Base-by-base conservation (phyloP, 2,329 filamentous ascomycete genomes). In the Nigrospora sphaerica region DNA sequence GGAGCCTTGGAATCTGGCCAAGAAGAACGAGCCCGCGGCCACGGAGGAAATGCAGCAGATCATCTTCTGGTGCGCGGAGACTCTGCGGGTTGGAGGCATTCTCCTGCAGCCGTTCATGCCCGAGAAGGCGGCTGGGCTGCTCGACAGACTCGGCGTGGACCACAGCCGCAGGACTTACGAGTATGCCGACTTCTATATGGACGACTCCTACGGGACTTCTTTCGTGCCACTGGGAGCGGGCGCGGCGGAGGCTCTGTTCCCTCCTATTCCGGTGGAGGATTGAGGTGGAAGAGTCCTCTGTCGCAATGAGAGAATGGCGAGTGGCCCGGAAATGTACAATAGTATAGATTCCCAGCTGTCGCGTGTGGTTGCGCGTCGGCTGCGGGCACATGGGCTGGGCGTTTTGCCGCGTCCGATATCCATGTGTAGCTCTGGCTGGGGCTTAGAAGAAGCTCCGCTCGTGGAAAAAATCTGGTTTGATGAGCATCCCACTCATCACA, bases 51-150 rank as follows among this genome's bases (percentile, higher is more conserved):
- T 28, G 23, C 23, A 28, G 23, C 71, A 74, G 54, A 75, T 78
- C 34, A 73, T 98, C 28, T 96, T 80, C 62, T 74, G 85, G 38
- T 73, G 75, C 38, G 78, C 83, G 10, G 93, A 98, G 66, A 78
- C 85, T 5, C 63, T 96, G 40, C 85, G 93, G 34, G 80, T 96
- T 19, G 72, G 75, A 1, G 88, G 84, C 13, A 95, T 98, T 55
- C 71, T 97, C 40, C 70, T 98, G 39, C 91, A 95, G 64, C 90
- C 93, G 1, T 88, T 91, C 59, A 95, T 98, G 77, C 93, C 93
- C 0, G 73, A 70, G 36, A 95, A 95, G 64, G 78, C 88, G 40
- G 66, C 68, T 12, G 70, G 80, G 53, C 66, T 96, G 32, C 76
- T 98, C 1, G 85, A 95, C 61, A 77, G 85, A 57, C 70, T 98